Percentiles rank a stretch among this genome's conserved stretches.
Conservation (phyloP, 2,329 filamentous ascomycete species). For the Lecanicillium sp. region DNA sequence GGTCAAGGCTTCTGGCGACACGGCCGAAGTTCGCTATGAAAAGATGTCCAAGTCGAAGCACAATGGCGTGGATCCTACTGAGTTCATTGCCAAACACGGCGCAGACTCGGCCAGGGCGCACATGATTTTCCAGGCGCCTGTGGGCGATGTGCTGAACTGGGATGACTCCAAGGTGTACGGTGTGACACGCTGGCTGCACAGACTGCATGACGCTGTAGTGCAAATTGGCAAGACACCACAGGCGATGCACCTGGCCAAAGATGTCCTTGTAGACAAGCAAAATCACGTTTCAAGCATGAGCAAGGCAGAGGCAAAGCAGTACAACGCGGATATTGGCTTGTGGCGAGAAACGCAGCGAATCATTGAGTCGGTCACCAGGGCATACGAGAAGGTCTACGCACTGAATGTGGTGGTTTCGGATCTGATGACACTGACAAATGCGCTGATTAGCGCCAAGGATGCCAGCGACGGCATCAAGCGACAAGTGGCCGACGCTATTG, state of each 20-base stretch:
- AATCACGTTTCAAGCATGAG: slow-evolving; percentile 22
- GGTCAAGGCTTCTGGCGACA: slow-evolving; percentile 52
- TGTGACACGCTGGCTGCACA: slow-evolving; percentile 70
- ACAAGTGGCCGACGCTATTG: slow-evolving; percentile 45
- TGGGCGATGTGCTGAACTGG: slow-evolving; percentile 80
- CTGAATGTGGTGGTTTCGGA: slow-evolving; percentile 81
- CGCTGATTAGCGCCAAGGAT: slow-evolving; percentile 39
- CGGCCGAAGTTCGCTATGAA: slow-evolving; percentile 61
- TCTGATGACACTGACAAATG: slow-evolving; percentile 74
- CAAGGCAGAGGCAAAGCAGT: slow-evolving; percentile 25
- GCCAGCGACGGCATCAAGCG: slow-evolving; percentile 36
- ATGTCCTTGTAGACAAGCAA: slow-evolving; percentile 29
- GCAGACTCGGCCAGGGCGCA: slow-evolving; percentile 80
- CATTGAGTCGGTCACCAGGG: slow-evolving; percentile 58
- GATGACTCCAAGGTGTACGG: slow-evolving; percentile 76
- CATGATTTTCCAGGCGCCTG: slow-evolving; percentile 81
- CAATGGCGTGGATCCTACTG: slow-evolving; percentile 78
- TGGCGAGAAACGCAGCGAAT: slow-evolving; percentile 62
- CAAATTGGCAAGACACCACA: slow-evolving; percentile 13
- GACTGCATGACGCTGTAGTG: slow-evolving; percentile 52
- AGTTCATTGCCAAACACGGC: slow-evolving; percentile 65
- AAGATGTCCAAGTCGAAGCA: slow-evolving; percentile 97
- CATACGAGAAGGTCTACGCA: slow-evolving; percentile 64
- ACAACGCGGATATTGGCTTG: slow-evolving; percentile 41
- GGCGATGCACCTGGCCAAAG: slow-evolving; percentile 15